Evolutionary conservation across 2,329 filamentous ascomycete genomes (phyloP).

Genomic region (Clonostachys rhizophaga): DNA sequence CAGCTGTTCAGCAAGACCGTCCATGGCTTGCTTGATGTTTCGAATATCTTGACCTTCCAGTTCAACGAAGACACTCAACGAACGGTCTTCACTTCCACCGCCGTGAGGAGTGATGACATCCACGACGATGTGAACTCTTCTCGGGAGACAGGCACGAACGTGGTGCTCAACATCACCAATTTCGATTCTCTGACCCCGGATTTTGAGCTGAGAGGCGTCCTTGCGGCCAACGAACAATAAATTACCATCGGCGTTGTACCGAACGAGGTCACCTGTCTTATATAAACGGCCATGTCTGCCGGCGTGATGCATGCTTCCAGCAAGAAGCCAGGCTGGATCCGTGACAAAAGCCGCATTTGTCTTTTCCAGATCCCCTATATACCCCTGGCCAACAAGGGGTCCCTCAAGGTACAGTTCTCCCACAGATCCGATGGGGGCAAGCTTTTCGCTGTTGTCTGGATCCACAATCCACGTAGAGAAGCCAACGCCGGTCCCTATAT

Average conservation of each 20-base stretch:
- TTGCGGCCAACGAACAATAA: slow-evolving; percentile 39
- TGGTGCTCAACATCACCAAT: slow-evolving; percentile 5
- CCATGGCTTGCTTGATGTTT: too few species aligned
- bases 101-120: not conserved
- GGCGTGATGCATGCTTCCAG: slow-evolving; percentile 8
- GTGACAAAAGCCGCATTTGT: slow-evolving; percentile 4
- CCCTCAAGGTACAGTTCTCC: slow-evolving; percentile 8
- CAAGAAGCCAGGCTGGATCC: slow-evolving; percentile 25
- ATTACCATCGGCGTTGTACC: slow-evolving; percentile 20
- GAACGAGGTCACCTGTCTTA: slow-evolving; percentile 25
- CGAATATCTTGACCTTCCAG: too few species aligned
- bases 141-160: not conserved
- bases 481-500: slow-evolving; percentile 2
- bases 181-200: slow-evolving; percentile 42
- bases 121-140: not conserved
- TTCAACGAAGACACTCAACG: too few species aligned
- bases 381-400: slow-evolving; percentile 8
- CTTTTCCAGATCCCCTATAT: slow-evolving; percentile 7
- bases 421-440: slow-evolving; percentile 5
- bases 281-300: slow-evolving; percentile 14
- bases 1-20: too few species aligned
- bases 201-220: slow-evolving; percentile 45
- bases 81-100: too few species aligned
- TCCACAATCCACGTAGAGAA: slow-evolving; percentile 7
- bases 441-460: not conserved